Base-by-base conservation (phyloP, 352 stramenopile species). In the Pythium insidiosum region DNA sequence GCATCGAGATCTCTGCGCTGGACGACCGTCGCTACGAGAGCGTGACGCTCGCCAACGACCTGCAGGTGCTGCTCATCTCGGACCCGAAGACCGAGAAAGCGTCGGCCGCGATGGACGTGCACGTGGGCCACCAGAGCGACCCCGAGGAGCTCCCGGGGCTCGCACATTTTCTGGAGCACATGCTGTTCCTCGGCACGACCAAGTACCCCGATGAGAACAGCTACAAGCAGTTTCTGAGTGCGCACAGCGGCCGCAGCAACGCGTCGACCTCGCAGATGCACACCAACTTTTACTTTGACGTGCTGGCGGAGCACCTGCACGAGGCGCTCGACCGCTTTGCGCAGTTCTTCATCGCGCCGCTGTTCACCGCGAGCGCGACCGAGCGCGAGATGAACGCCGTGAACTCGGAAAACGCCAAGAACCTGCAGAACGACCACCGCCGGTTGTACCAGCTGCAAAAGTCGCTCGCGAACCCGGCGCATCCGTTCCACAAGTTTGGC, bases 241-340 rank as follows among this genome's bases (percentile, higher is more conserved):
- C 76, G 9, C 93, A 98, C 64, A 94, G 94, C 52, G 96, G 96
- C 0, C 80, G 71, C 18, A 96, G 78, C 53, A 99, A 99, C 69
- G 96, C 96, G 21, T 98, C 94, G 43, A 99, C 96, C 38, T 95
- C 91, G 47, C 79, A 74, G 49, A 95, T 97, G 66, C 80, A 97
- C 64, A 99, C 96, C 11, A 96, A 97, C 47, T 99, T 97, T 62
- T 97, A 98, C 71, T 98, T 98, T 63, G 88, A 97, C 51, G 80
- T 98, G 39, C 66, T 88, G 20, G 81, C 73, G 23, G 68, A 79
- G 5, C 69, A 86, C 19, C 58, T 90, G 22, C 47, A 74, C 36
- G 89, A 86, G 21, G 89, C 84, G 20, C 58, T 99, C n/a, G 94
- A 98, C 64, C 81, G 95, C 20, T 98, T 99, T 48, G 73, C 95